Evolutionary conservation across 140 eudicot species (phyloP).

Genomic region (Cichorium intybus): DNA sequence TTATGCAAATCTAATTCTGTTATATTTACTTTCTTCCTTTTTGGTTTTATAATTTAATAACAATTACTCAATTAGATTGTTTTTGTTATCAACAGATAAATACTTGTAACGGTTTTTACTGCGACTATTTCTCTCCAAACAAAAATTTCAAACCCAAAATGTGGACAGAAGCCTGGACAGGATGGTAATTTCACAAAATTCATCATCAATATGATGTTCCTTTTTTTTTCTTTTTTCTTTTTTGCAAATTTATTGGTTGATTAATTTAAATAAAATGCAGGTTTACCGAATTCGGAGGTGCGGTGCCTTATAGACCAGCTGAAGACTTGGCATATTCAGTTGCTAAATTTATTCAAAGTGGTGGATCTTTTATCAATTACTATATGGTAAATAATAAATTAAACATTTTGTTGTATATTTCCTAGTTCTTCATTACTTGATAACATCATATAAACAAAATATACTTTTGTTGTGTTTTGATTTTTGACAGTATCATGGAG

Average conservation of each 20-base stretch:
- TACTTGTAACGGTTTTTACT: conserved; percentile 88
- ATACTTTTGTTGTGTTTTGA: not conserved
- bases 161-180: conserved; percentile 98
- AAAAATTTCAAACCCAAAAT: conserved; percentile 77
- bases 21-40: conserved; percentile 19
- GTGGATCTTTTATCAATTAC: conserved; percentile 42
- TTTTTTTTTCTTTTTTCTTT: not conserved
- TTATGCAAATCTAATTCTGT: not conserved
- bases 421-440: not conserved
- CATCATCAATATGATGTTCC: not conserved
- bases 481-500: conserved; percentile 39
- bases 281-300: conserved; percentile 92
- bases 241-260: not conserved
- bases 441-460: not conserved
- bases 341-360: conserved; percentile 41
- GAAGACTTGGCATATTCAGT: conserved; percentile 42
- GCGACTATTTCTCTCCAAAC: conserved; percentile 90
- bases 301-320: conserved; percentile 89
- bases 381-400: conserved; percentile 27
- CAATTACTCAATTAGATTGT: not conserved
- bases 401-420: not conserved
- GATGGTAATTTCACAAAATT: conserved; percentile 63
- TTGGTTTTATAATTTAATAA: not conserved
- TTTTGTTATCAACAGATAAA: conserved; percentile 50
- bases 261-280: conserved; percentile 28